Conservation (phyloP, 306 rosid species). For the Vicia villosa region DNA sequence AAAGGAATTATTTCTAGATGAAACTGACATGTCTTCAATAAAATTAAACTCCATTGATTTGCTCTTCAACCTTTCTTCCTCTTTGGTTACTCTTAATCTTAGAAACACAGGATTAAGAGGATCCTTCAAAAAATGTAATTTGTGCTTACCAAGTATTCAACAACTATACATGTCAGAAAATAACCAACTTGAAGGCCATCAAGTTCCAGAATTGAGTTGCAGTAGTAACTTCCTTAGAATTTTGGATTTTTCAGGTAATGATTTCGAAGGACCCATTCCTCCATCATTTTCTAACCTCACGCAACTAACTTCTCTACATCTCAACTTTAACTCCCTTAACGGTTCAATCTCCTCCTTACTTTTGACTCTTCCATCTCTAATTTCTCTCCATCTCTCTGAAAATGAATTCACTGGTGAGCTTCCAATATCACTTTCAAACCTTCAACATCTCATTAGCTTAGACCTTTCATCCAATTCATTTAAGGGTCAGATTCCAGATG, state of each 20-base stretch:
- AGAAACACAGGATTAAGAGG: neutral
- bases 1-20: neutral
- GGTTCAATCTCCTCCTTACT: slow-evolving; percentile 12
- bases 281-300: neutral
- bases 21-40: neutral
- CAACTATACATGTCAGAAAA: neutral
- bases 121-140: neutral
- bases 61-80: neutral
- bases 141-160: neutral
- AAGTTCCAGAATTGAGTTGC: slow-evolving; percentile 16
- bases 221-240: neutral
- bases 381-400: neutral
- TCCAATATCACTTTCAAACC: neutral
- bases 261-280: neutral
- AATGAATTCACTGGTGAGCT: neutral
- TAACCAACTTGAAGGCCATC: neutral
- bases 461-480: neutral
- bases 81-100: slow-evolving; percentile 26
- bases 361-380: neutral
- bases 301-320: neutral
- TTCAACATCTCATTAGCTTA: neutral
- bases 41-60: neutral
- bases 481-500: neutral
- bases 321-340: neutral
- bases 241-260: neutral